Conservation (phyloP, 73 alveolate species). For the Paramecium primaurelia region DNA sequence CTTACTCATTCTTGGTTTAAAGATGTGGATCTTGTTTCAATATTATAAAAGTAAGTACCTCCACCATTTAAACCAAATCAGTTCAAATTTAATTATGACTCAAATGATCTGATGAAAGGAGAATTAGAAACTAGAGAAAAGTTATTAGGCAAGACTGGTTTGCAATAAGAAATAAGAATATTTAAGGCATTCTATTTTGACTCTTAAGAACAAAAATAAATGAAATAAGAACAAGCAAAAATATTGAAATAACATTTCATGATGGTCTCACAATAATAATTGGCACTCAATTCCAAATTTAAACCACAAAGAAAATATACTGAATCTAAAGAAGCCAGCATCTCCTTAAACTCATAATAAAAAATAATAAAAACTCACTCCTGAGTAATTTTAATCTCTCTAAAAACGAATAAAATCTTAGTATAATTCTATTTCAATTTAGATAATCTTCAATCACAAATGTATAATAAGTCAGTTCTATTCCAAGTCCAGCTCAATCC, state of each 20-base stretch:
- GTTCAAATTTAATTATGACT: conserved; percentile 47
- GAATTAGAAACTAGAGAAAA: conserved; percentile 56
- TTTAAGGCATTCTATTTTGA: conserved; percentile 17
- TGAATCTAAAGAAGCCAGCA: neutral
- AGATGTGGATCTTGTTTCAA: conserved; percentile 30
- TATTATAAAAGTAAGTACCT: conserved; percentile 42
- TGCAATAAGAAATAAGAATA: neutral
- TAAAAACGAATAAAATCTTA: conserved; percentile 33
- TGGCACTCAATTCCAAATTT: neutral
- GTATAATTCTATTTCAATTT: neutral
- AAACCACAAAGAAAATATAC: neutral
- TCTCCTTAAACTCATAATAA: neutral
- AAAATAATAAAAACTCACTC: conserved; percentile 1
- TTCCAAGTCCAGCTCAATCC: neutral
- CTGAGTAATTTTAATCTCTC: neutral
- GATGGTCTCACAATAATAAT: neutral
- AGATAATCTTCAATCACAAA: neutral
- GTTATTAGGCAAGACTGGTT: conserved; percentile 22
- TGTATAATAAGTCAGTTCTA: neutral
- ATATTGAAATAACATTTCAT: neutral
- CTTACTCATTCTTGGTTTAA: conserved; percentile 61
- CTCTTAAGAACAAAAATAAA: neutral
- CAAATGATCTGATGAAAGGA: conserved; percentile 50
- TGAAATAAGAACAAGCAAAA: neutral
- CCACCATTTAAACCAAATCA: conserved; percentile 63